Percentiles rank a stretch among this genome's conserved stretches.
Conservation (phyloP, 2,329 filamentous ascomycete genomes). For the Hyphodiscus sp. region DNA sequence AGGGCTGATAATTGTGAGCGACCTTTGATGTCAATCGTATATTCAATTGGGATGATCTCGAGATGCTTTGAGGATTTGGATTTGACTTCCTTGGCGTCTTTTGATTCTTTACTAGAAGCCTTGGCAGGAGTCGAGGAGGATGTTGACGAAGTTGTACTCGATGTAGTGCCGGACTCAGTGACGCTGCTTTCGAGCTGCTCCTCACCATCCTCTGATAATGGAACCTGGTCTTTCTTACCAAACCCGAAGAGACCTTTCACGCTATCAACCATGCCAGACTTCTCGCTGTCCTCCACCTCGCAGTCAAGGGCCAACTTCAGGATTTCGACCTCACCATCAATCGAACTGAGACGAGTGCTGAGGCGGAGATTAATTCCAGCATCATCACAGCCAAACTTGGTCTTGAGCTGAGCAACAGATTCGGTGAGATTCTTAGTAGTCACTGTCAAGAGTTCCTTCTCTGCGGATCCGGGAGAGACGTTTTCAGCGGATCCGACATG, state of each 20-base stretch:
- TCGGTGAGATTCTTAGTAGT: slow-evolving; percentile 81
- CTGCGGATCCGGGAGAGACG: slow-evolving; percentile 36
- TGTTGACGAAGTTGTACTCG: slow-evolving; percentile 40
- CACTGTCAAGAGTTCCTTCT: slow-evolving; percentile 59
- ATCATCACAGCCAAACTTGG: slow-evolving; percentile 65
- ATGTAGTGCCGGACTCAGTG: slow-evolving; percentile 32
- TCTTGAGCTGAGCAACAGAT: slow-evolving; percentile 70
- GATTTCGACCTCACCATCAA: slow-evolving; percentile 76
- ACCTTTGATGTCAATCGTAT: slow-evolving; percentile 22
- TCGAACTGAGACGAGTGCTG: slow-evolving; percentile 61
- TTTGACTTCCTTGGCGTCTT: slow-evolving; percentile 21
- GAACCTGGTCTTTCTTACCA: slow-evolving; percentile 77
- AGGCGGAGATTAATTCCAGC: slow-evolving; percentile 77
- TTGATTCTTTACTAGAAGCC: slow-evolving; percentile 19
- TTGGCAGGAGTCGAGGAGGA: slow-evolving; percentile 36
- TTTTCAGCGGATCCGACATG: slow-evolving; percentile 46
- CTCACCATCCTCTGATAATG: slow-evolving; percentile 56
- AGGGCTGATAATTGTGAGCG: slow-evolving; percentile 21
- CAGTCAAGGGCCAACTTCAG: slow-evolving; percentile 74
- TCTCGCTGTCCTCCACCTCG: slow-evolving; percentile 63
- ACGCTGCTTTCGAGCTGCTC: slow-evolving; percentile 40
- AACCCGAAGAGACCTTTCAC: slow-evolving; percentile 97
- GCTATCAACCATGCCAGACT: slow-evolving; percentile 81
- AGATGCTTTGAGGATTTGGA: slow-evolving; percentile 26
- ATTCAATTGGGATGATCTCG: slow-evolving; percentile 28